These are phyloP conservation scores for Basidiobolus heterosporus DNA, from an alignment of 371 early-diverging fungal species.

Conservation along the genomic window DNA sequence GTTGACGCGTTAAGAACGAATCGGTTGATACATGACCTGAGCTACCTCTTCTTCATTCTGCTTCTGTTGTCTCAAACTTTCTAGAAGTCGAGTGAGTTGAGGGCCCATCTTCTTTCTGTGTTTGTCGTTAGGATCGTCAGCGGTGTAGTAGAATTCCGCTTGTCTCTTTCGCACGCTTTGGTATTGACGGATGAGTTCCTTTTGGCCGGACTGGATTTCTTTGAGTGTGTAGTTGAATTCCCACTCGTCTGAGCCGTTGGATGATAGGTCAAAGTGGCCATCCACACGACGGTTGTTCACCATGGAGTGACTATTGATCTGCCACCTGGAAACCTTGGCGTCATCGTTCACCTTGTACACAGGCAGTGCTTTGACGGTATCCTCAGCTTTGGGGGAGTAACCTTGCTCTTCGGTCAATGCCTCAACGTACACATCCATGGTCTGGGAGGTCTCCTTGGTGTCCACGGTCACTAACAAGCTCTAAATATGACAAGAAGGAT, in stretches of 20 bases:
- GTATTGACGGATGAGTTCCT: constrained; percentile 15
- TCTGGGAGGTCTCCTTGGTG: constrained; percentile 13
- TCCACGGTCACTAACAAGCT: constrained; percentile 12
- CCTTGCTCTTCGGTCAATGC: constrained; percentile 12
- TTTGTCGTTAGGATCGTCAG: constrained; percentile 6
- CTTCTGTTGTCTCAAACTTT: too few species aligned
- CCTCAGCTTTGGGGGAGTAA: constrained; percentile 3
- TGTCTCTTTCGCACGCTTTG: constrained; percentile 12
- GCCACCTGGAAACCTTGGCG: constrained; percentile 13
- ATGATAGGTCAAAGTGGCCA: constrained; percentile 13
- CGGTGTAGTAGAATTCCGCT: constrained; percentile 9
- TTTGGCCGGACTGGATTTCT: constrained; percentile 9
- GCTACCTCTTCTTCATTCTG: too few species aligned
- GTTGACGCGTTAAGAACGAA: too few species aligned
- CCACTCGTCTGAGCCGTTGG: constrained; percentile 11
- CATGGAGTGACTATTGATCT: constrained; percentile 14
- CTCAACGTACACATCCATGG: constrained; percentile 18
- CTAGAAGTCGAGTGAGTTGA: too few species aligned
- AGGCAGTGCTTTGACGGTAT: constrained; percentile 10
- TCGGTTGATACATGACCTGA: too few species aligned
- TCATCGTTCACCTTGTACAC: constrained; percentile 13
- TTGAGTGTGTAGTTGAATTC: constrained; percentile 14
- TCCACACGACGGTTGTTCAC: constrained; percentile 9
- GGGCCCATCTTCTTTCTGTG: too few species aligned
- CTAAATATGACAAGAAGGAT: too few species aligned